Evolutionary conservation across 1,284 basidiomycete species (phyloP), one percentile per base, ranked within the genome.

Genomic region (Cryptococcus hybrid): DNA sequence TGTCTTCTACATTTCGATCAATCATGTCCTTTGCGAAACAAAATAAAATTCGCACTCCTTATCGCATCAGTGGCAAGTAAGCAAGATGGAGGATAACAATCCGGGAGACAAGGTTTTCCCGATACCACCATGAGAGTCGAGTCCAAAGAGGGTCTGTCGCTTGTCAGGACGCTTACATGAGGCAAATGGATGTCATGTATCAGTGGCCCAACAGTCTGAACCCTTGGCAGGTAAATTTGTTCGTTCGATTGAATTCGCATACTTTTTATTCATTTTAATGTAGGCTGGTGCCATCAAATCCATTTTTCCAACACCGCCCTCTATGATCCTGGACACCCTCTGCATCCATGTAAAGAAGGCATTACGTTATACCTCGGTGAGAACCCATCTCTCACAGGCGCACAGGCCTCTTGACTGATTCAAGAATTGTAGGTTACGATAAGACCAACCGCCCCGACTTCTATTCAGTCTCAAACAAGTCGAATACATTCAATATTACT

Each of bases 401-500:
- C 89, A 54, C 78, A 80, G 36, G n/a, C 51, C 2, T 38, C n/a
- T 53, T 13, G 13, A 15, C 6, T 18, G 42, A 18, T 13, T 38
- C 34, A 13, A 43, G 2, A 24, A 49, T 39, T 44, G 4, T 24
- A 66, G 65, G 51, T 84, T 82, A 56, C 86, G 87, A 65, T 84
- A 88, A 75, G 2, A 55, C 57, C 12, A 70, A 69, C 13, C 40
- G 52, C 5, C 82, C 2, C 84, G 87, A 11, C 81, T 92, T 11
- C 79, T 90, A 53, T 89, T 91, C 70, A 88, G 88, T 7, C 88
- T 88, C 9, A 84, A 83, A 6, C 92, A 94, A 77, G 80, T 93
- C 58, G 88, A 92, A 72, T 94, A 92, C 72, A 73, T 89, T 13
- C 83, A 88, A 54, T 91, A 92, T 18, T 18, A n/a, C n/a, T n/a